Percentiles rank a stretch among this genome's conserved stretches.
These are phyloP conservation scores for Casuarina cunninghamiana DNA, from an alignment of 306 rosid species.

Conservation along the genomic window DNA sequence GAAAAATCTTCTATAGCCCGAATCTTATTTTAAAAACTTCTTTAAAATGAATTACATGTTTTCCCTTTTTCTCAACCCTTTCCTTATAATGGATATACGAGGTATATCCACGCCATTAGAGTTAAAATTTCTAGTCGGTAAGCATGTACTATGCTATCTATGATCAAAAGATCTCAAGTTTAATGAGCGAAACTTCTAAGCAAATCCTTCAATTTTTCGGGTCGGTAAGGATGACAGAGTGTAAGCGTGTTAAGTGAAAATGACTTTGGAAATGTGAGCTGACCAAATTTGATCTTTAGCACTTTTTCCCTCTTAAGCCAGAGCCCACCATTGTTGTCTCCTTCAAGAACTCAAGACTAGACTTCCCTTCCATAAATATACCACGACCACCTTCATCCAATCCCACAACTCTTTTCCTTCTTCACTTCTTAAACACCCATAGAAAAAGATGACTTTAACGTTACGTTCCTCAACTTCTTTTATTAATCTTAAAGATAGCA, in stretches of 20 bases:
- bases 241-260: background rate
- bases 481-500: conserved; percentile 51
- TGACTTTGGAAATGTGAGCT: background rate
- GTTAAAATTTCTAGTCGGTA: too few species aligned
- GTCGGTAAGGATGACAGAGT: background rate
- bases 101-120: too few species aligned
- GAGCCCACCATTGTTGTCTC: conserved; percentile 45
- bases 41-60: too few species aligned
- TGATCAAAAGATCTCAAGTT: too few species aligned
- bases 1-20: too few species aligned
- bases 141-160: too few species aligned
- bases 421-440: conserved; percentile 9
- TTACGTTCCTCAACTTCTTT: conserved; percentile 62
- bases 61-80: too few species aligned
- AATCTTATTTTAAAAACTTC: too few species aligned
- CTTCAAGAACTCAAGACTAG: conserved; percentile 22
- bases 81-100: too few species aligned
- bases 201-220: background rate
- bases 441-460: conserved; percentile 54
- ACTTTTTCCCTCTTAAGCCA: too few species aligned
- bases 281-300: background rate
- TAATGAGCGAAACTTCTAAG: background rate
- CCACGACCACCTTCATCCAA: conserved; percentile 20
- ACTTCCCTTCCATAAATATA: conserved; percentile 32
- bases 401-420: conserved; percentile 21